phyloP scores from a whole-genome alignment of 2,329 filamentous ascomycete genomes.

The Decorospora gaudefroyi region DNA sequence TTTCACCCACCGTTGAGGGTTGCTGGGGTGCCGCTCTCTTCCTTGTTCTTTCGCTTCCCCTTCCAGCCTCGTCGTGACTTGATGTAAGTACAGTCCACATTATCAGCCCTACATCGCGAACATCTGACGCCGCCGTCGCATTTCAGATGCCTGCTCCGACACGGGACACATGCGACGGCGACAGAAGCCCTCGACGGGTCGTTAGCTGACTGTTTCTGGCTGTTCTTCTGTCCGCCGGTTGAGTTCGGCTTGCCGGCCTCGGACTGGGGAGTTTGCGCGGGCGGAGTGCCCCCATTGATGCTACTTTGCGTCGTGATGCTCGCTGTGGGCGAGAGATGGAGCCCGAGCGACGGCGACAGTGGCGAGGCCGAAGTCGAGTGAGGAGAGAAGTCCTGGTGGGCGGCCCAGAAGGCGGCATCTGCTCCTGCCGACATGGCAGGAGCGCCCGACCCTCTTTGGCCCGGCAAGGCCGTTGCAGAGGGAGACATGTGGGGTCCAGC shows the following conservation, averaged over 20 bases:
- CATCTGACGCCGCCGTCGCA: constrained; percentile 57
- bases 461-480: constrained; percentile 36
- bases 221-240: constrained; percentile 23
- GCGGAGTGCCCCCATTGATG: constrained; percentile 36
- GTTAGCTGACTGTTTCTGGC: constrained; percentile 25
- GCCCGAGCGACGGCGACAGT: constrained; percentile 27
- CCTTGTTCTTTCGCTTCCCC: constrained; percentile 49
- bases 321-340: constrained; percentile 39
- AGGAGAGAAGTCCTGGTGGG: constrained; percentile 32
- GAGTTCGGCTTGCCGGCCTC: constrained; percentile 28
- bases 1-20: constrained; percentile 29
- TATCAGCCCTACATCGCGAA: constrained; percentile 54
- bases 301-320: constrained; percentile 41
- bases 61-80: constrained; percentile 58
- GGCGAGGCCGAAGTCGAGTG: constrained; percentile 33
- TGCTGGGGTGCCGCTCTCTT: constrained; percentile 34
- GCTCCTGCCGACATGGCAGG: constrained; percentile 35
- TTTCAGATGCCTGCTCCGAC: constrained; percentile 58
- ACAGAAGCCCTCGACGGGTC: constrained; percentile 42
- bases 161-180: constrained; percentile 57
- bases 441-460: constrained; percentile 30
- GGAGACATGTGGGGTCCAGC: constrained; percentile 20
- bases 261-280: constrained; percentile 39
- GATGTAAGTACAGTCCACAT: constrained; percentile 56
- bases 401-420: constrained; percentile 43